Evolutionary conservation across 805 yeast genomes (phyloP), one percentile per base, ranked within the genome.

Genomic region (Wickerhamiella sorbophila): DNA sequence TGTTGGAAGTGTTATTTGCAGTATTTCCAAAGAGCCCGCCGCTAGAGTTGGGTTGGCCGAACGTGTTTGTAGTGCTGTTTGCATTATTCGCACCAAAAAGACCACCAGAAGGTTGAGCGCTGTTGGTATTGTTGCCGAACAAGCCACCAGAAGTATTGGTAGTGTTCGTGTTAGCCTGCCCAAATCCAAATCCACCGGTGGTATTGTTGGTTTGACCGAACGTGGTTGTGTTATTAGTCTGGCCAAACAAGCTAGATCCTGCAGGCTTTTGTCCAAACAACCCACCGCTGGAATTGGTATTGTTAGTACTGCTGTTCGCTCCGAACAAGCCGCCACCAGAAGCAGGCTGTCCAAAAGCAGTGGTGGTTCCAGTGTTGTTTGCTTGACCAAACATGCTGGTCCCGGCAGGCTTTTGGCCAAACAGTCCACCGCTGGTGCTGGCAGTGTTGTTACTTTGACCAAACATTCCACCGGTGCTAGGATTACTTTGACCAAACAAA

Each of bases 1-100:
- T 38, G 36, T 27, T 42, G 29, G 31, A 20, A 24, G 17, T 41
- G 31, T 37, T 39, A 12, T 40, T 47, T 16, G 37, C 38, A 39
- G 49, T 55, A 32, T 48, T 46, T 5, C 66, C 66, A 46, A 63
- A 62, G 9, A 57, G 43, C 4, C 65, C 61, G 27, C 46, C 45
- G 19, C 47, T 50, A 27, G 34, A 48, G 12, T 43, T 39, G 42
- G 33, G 31, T 47, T 44, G 32, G 12, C 39, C 44, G 19, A 57
- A 50, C 33, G 50, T 47, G 41, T 49, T 53, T 53, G 24, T 51
- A 27, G 57, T 49, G 5, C 45, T 52, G 16, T 47, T 48, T 3
- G 38, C 38, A 12, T 41, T 38, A 20, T 37, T 44, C 9, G 37
- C 36, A 15, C 65, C 66, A 48, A 60, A 58, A 5, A 49, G 42